Evolutionary conservation across 2,329 filamentous ascomycete genomes (phyloP).

Genomic region (Teratosphaeria epicoccoides): DNA sequence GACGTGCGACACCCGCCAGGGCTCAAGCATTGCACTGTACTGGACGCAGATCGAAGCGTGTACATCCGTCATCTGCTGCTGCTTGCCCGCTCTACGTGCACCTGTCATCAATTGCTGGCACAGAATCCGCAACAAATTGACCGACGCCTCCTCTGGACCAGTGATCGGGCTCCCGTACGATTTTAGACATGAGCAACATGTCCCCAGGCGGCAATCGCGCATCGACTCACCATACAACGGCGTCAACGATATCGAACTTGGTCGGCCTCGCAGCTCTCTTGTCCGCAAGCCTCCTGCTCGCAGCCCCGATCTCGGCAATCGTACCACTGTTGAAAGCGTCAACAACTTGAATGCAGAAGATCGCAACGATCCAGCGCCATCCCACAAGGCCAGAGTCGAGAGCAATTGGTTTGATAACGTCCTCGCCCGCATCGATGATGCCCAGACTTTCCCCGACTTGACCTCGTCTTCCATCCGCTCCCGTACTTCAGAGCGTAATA

Average conservation of each 20-base stretch:
- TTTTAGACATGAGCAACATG: background rate
- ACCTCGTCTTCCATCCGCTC: background rate
- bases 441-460: background rate
- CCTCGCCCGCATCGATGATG: background rate
- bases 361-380: background rate
- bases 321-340: background rate
- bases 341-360: background rate
- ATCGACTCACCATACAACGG: background rate
- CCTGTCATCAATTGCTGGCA: conserved; percentile 6
- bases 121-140: background rate
- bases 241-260: too few relatives aligned
- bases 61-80: conserved; percentile 18
- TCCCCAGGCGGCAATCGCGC: background rate
- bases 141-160: background rate
- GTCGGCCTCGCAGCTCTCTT: too few relatives aligned
- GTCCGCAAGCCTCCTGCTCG: too few relatives aligned
- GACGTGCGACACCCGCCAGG: background rate
- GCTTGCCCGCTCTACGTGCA: conserved; percentile 15
- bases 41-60: conserved; percentile 21
- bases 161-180: background rate
- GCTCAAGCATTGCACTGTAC: conserved; percentile 12
- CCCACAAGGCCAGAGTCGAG: background rate
- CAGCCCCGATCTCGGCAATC: background rate
- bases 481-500: background rate
- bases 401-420: background rate